Base-by-base conservation (phyloP, 1,139 yeast genomes). In the Candida tropicalis region DNA sequence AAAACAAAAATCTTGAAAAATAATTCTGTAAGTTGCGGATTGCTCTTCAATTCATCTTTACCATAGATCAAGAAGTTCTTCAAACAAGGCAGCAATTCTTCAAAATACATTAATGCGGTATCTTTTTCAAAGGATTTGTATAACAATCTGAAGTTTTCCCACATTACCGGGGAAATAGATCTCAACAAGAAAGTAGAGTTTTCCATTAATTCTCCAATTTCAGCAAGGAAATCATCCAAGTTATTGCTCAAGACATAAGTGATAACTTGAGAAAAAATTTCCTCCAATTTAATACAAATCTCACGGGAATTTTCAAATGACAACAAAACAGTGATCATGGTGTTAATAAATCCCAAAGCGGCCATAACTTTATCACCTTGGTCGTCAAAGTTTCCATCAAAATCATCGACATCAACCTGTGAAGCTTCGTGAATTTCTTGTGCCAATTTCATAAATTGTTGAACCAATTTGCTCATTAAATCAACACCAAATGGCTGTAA, bases 401-500 rank as follows among this genome's bases (percentile, higher is more conserved):
- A 63, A 27, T 69, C 76, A 45, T 73, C 80, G 20, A 65, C 57
- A 27, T 77, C 81, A 12, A 68, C 68, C 45, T 77, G 70, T 1
- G 83, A 65, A 1, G 83, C 81, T 18, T 79, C 95, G 44, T 80
- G 73, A 35, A 88, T 66, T 53, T 90, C 97, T 32, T 69, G 66
- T 1, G 89, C 83, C 32, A 90, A 65, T 56, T 87, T 77, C 75
- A 89, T 65, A 56, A 90, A 84, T 61, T 91, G 97, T 48, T 84
- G 86, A 23, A 85, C 83, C 54, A 93, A 70, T 56, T 86, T 90
- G 32, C 75, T 76, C 78, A 91, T 89, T 55, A 93, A 73, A 52
- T 88, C 95, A 35, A 87, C 82, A 7, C 98, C 97, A 65, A 91
- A 93, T 24, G 99, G 98, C 53, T 91, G 95, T 52, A 93, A 72